These are phyloP conservation scores for Coffea canephora DNA, from an alignment of 257 asterid species.

Conservation along the genomic window DNA sequence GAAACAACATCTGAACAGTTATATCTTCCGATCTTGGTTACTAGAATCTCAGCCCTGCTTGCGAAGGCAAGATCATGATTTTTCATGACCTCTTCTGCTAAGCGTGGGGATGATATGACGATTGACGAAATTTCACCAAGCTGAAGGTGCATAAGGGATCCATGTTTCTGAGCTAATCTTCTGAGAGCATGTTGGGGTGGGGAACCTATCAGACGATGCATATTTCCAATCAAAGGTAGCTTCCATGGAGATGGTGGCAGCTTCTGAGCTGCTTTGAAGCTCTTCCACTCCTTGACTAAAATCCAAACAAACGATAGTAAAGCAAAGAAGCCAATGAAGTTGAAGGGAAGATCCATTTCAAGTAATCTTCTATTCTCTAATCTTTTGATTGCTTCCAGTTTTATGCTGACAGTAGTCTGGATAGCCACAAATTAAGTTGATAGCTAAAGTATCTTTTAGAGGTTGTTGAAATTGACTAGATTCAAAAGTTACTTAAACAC, in stretches of 20 bases:
- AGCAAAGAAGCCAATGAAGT: neutral
- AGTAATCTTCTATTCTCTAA: neutral
- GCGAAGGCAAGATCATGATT: slow-evolving; percentile 26
- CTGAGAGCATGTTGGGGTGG: slow-evolving; percentile 19
- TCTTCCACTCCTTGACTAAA: neutral
- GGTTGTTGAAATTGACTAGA: too few relatives aligned
- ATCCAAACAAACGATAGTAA: neutral
- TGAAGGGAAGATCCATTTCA: neutral
- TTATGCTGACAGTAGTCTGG: too few relatives aligned
- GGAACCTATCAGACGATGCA: slow-evolving; percentile 24
- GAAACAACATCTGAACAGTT: slow-evolving; percentile 10
- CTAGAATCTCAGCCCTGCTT: slow-evolving; percentile 5
- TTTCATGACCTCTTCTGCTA: slow-evolving; percentile 30
- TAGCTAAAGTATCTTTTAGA: too few relatives aligned
- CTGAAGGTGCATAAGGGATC: slow-evolving; percentile 25
- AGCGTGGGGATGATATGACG: slow-evolving; percentile 22
- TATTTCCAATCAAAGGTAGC: slow-evolving; percentile 29
- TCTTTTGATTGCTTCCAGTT: too few relatives aligned
- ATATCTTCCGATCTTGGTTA: neutral
- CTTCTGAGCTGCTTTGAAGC: neutral
- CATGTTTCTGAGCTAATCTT: slow-evolving; percentile 17
- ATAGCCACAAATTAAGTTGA: neutral
- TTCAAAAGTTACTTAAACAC: too few relatives aligned
- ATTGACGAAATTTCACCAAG: slow-evolving; percentile 23
- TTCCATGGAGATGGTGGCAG: slow-evolving; percentile 30